Base-by-base conservation (phyloP, 352 stramenopile species). In the Peronospora belbahrii region DNA sequence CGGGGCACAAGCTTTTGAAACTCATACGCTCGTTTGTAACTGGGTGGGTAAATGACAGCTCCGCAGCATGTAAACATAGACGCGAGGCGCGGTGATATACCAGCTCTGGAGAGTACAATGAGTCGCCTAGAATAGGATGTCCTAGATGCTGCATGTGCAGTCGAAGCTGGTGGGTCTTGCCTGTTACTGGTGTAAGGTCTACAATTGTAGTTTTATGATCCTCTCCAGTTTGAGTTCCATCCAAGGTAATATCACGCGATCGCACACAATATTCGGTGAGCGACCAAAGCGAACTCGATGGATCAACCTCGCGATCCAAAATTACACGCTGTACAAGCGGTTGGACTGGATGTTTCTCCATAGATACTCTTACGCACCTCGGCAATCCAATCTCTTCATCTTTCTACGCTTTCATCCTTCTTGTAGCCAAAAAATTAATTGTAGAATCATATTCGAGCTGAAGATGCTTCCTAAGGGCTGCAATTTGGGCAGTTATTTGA, bases 111-210 rank as follows among this genome's bases (percentile, higher is more conserved):
- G 60, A 70, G 40, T 98, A 97, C 3, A 96, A 60, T 23, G 68
- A 78, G 61, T 98, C 93, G 10, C 90, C 93, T 1, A 97, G 67
- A 49, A 98, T 97, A 8, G 91, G 85, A 54, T 97, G 85, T 7
- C 88, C 90, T 35, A 97, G 59, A 14, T 88, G 68, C 22, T 88
- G 70, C 75, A 96, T 88, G 58, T 98, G 93, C 36, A 97, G 83
- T 64, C 95, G 90, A 19, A 98, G 67, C 67, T 98, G 93, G 70
- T 98, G 93, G n/a, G 87, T 96, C 62, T 95, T 81, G 30, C 81
- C 80, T 0, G 81, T 93, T 25, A 88, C 42, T 1, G 84, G 80
- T 37, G 62, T 74, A 23, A 95, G 74, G 34, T 83, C 45, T 48
- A 94, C 48, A 9, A 82, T 52, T 4, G 74, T 77, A 15, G 50